Evolutionary conservation across 352 stramenopile genomes (phyloP).

Genomic region (Albugo candida): DNA sequence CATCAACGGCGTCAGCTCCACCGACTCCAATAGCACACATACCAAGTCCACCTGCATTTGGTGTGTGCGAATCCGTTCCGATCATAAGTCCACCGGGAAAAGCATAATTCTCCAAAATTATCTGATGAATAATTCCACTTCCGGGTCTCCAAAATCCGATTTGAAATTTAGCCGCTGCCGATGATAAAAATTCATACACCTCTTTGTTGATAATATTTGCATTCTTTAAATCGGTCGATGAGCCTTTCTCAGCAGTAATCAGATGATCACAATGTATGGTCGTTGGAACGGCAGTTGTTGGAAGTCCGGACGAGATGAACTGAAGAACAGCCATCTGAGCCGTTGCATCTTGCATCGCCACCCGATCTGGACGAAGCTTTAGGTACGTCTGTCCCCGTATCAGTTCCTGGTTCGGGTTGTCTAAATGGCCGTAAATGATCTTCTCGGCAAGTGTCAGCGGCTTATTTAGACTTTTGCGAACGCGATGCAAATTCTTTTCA

Average conservation of each 20-base stretch:
- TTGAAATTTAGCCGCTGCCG: slow-evolving; percentile 82
- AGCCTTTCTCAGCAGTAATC: slow-evolving; percentile 87
- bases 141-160: slow-evolving; percentile 90
- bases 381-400: slow-evolving; percentile 84
- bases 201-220: slow-evolving; percentile 84
- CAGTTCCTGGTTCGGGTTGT: slow-evolving; percentile 62
- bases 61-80: slow-evolving; percentile 87
- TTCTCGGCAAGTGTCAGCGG: slow-evolving; percentile 86
- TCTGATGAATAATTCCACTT: slow-evolving; percentile 88
- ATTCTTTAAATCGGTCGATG: slow-evolving; percentile 63
- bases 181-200: slow-evolving; percentile 86
- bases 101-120: slow-evolving; percentile 89
- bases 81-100: slow-evolving; percentile 91
- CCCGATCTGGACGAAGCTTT: slow-evolving; percentile 82
- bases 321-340: slow-evolving; percentile 90
- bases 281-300: slow-evolving; percentile 82
- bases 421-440: slow-evolving; percentile 89
- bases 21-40: slow-evolving; percentile 88
- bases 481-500: slow-evolving; percentile 74
- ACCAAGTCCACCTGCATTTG: slow-evolving; percentile 83
- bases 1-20: slow-evolving; percentile 83
- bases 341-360: slow-evolving; percentile 89
- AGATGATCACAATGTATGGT: slow-evolving; percentile 92
- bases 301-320: slow-evolving; percentile 87
- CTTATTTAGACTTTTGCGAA: slow-evolving; percentile 77